These are phyloP conservation scores for Saksenaea oblongispora DNA, from an alignment of 371 early-diverging fungal species.

Conservation along the genomic window DNA sequence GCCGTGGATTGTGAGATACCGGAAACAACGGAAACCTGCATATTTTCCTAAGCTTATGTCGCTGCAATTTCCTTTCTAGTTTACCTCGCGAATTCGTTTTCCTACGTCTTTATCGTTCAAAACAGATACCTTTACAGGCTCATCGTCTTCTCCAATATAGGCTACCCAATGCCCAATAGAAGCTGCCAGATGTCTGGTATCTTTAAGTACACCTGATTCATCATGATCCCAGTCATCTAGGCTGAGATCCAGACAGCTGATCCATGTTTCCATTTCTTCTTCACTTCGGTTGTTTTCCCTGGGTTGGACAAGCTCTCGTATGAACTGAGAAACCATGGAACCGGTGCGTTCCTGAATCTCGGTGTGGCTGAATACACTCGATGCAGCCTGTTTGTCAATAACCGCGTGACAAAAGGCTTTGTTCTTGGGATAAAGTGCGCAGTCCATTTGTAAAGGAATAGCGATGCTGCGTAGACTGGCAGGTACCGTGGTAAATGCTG, in stretches of 20 bases:
- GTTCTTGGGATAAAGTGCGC: constrained; percentile 38
- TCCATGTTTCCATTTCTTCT: constrained; percentile 47
- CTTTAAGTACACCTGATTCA: constrained; percentile 40
- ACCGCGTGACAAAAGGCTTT: constrained; percentile 26
- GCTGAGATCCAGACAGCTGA: constrained; percentile 49
- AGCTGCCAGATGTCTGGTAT: constrained; percentile 26
- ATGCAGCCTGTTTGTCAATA: constrained; percentile 46
- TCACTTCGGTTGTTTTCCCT: constrained; percentile 24
- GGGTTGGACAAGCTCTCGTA: constrained; percentile 37
- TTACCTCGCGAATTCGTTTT: constrained; percentile 42
- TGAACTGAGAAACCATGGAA: constrained; percentile 40
- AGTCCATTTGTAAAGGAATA: constrained; percentile 39
- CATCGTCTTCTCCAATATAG: constrained; percentile 42
- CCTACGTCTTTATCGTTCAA: constrained; percentile 47
- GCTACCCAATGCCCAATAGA: constrained; percentile 42
- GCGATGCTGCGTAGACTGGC: constrained; percentile 35
- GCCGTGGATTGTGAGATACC: constrained; percentile 51
- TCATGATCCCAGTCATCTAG: constrained; percentile 58
- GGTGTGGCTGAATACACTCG: constrained; percentile 40
- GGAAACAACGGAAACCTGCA: constrained; percentile 36
- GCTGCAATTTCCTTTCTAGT: too few species aligned
- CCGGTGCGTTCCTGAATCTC: constrained; percentile 50
- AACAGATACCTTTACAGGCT: constrained; percentile 42
- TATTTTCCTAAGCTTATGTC: too few species aligned
- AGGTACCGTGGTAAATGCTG: constrained; percentile 35